phyloP scores from a whole-genome alignment of 768 basidiomycete genomes.

The Nevesoporus exiguus region DNA sequence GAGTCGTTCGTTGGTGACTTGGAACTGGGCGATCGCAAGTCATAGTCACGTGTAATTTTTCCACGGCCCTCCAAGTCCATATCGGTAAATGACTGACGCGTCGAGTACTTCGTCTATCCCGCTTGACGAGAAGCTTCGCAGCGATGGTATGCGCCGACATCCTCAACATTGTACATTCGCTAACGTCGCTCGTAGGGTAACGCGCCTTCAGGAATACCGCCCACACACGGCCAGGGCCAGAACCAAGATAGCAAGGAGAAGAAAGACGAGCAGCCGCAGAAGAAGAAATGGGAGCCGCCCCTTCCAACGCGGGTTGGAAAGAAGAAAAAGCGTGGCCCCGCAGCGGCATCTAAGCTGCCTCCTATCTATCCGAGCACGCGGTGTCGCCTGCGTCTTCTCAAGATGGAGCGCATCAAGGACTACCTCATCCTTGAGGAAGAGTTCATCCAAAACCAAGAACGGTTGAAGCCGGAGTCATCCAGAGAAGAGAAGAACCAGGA shows the following conservation, averaged over 20 bases:
- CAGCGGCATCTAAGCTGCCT: constrained; percentile 86
- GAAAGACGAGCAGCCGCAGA: constrained; percentile 45
- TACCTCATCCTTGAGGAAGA: constrained; percentile 95
- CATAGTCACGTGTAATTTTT: constrained; percentile 22
- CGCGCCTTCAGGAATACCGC: constrained; percentile 58
- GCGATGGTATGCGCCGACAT: constrained; percentile 23
- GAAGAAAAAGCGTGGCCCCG: constrained; percentile 92
- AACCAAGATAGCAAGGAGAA: constrained; percentile 49
- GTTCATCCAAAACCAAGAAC: constrained; percentile 90
- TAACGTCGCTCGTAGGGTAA: constrained; percentile 57
- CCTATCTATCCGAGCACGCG: constrained; percentile 92
- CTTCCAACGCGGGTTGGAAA: constrained; percentile 95
- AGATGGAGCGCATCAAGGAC: constrained; percentile 98
- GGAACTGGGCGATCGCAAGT: constrained; percentile 6
- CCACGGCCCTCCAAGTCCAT: constrained; percentile 31
- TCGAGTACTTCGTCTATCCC: constrained; percentile 21
- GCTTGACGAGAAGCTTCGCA: constrained; percentile 6
- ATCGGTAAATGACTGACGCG: constrained; percentile 50
- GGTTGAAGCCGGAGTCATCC: constrained; percentile 80
- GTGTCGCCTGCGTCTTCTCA: constrained; percentile 91
- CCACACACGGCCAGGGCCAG: constrained; percentile 33
- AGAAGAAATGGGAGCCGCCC: constrained; percentile 99
- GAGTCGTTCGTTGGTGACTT: neutral
- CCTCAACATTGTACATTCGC: neutral
- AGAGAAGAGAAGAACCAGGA: constrained; percentile 96